phyloP scores from a whole-genome alignment of 768 basidiomycete species.

The Podaxis pistillaris region DNA sequence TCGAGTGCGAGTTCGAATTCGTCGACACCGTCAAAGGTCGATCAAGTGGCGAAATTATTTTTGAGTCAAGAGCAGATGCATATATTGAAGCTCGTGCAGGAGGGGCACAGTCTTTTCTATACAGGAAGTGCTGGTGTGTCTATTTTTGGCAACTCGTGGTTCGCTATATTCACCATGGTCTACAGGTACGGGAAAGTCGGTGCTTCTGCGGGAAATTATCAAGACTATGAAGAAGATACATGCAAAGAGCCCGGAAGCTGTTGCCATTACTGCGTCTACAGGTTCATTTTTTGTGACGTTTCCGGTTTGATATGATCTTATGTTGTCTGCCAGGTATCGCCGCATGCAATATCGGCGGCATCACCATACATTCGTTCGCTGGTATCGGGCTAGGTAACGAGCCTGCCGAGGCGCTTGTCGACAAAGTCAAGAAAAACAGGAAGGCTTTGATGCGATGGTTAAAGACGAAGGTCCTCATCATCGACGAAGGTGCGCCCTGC shows the following conservation, averaged over 20 bases:
- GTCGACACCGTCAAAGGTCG: conserved; percentile 16
- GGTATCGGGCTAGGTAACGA: conserved; percentile 87
- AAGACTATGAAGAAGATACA: conserved; percentile 59
- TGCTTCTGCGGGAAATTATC: conserved; percentile 91
- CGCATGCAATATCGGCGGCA: conserved; percentile 95
- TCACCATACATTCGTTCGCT: conserved; percentile 94
- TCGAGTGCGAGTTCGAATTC: conserved; percentile 18
- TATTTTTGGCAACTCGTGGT: neutral
- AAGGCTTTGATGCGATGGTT: conserved; percentile 81
- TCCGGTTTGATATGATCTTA: neutral
- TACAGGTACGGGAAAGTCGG: conserved; percentile 94
- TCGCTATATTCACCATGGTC: neutral
- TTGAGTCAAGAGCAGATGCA: conserved; percentile 86
- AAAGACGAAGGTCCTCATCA: conserved; percentile 79
- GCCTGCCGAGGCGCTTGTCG: conserved; percentile 54
- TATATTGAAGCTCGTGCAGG: conserved; percentile 75
- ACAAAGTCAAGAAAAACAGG: conserved; percentile 76
- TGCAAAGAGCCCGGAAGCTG: conserved; percentile 57
- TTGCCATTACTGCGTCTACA: conserved; percentile 94
- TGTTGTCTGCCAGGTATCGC: conserved; percentile 69
- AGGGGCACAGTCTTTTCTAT: conserved; percentile 83
- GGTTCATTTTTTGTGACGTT: conserved; percentile 39
- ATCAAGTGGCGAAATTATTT: conserved; percentile 44
- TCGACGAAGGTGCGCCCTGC: conserved; percentile 65
- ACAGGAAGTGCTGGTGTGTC: conserved; percentile 92